Conservation (phyloP, 2,329 filamentous ascomycete genomes). For the Coniochaeta sp. region DNA sequence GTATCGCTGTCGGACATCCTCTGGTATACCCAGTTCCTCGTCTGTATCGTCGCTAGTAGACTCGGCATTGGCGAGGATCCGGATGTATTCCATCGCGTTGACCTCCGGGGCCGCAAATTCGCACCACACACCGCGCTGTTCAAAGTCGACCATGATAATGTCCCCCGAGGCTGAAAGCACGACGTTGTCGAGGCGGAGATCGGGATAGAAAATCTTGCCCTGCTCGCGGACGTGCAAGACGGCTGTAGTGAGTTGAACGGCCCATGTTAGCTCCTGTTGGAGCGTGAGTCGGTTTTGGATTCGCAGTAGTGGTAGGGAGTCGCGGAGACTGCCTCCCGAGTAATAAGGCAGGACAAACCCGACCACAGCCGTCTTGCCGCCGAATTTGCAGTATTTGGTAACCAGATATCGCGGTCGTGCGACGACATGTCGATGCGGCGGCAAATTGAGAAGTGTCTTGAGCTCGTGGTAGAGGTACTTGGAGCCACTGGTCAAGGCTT, state of each 20-base stretch:
- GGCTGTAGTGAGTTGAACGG: slow-evolving; percentile 41
- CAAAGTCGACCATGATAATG: slow-evolving; percentile 52
- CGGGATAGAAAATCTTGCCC: slow-evolving; percentile 44
- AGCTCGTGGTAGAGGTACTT: slow-evolving; percentile 58
- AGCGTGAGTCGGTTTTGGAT: slow-evolving; percentile 34
- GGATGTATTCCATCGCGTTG: slow-evolving; percentile 50
- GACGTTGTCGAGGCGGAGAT: slow-evolving; percentile 53
- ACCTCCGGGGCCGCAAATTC: slow-evolving; percentile 54
- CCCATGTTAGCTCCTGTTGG: slow-evolving; percentile 43
- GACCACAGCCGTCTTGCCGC: slow-evolving; percentile 44
- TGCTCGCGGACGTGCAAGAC: slow-evolving; percentile 40
- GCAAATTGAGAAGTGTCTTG: slow-evolving; percentile 42
- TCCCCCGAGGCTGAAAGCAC: slow-evolving; percentile 40
- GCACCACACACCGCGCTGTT: slow-evolving; percentile 56
- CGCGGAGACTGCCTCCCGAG: slow-evolving; percentile 44
- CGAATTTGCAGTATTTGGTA: slow-evolving; percentile 48
- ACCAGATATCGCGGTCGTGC: slow-evolving; percentile 43
- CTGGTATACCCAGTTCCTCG: slow-evolving; percentile 20
- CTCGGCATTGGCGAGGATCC: slow-evolving; percentile 33
- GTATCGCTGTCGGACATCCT: slow-evolving; percentile 31
- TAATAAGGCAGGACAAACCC: slow-evolving; percentile 52
- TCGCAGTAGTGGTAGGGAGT: slow-evolving; percentile 43
- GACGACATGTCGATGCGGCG: slow-evolving; percentile 45
- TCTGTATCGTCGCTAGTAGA: slow-evolving; percentile 20
- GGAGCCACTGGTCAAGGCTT: slow-evolving; percentile 47